Evolutionary conservation across 2,329 filamentous ascomycete species (phyloP).

Genomic region (Keithomyces neogunnii): DNA sequence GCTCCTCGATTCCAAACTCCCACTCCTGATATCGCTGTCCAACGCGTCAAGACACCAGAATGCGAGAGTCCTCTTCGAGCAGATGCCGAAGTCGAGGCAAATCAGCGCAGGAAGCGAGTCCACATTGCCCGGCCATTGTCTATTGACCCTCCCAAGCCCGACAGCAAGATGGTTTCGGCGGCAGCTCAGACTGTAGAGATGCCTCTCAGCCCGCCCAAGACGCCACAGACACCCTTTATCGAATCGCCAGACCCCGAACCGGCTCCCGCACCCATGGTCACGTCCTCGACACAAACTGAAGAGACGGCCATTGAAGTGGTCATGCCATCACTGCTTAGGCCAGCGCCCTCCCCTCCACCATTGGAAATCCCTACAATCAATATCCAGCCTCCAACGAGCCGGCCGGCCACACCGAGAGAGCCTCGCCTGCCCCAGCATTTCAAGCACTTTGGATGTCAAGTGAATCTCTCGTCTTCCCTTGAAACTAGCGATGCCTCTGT

Average conservation of each 20-base stretch:
- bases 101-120: conserved; percentile 64
- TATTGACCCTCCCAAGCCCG: conserved; percentile 34
- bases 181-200: conserved; percentile 14
- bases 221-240: conserved; percentile 44
- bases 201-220: conserved; percentile 55
- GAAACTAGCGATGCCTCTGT: conserved; percentile 33
- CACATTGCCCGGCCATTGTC: conserved; percentile 41
- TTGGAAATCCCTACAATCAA: conserved; percentile 74
- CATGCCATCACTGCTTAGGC: conserved; percentile 10
- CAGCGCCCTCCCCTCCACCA: conserved; percentile 27
- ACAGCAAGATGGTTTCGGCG: conserved; percentile 51
- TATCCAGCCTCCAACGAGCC: conserved; percentile 79
- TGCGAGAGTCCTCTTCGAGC: conserved; percentile 33
- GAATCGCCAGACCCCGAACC: conserved; percentile 31
- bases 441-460: conserved; percentile 79
- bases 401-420: conserved; percentile 69
- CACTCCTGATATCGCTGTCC: conserved; percentile 28
- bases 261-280: conserved; percentile 34
- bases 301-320: conserved; percentile 13
- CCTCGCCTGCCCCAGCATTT: conserved; percentile 70
- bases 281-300: conserved; percentile 55
- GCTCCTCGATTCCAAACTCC: conserved; percentile 29
- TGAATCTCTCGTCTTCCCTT: conserved; percentile 29
- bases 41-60: conserved; percentile 31
- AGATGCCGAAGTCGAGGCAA: conserved; percentile 60